Conservation (phyloP, 2,329 filamentous ascomycete genomes). For the Fusarium abutilonis region DNA sequence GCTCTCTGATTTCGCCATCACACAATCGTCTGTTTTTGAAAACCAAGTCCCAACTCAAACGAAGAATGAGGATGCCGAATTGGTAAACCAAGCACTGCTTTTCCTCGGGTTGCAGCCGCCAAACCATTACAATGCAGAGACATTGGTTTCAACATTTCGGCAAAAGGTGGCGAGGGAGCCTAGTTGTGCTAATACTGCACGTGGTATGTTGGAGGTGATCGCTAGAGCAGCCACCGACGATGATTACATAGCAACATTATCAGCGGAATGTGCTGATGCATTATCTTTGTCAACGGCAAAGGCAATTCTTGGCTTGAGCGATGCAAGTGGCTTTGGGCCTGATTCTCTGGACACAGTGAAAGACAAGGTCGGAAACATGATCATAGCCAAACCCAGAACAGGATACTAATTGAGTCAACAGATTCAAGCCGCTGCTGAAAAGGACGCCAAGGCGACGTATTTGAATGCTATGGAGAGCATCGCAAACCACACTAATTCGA, state of each 20-base stretch:
- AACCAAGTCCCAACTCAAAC: constrained; percentile 47
- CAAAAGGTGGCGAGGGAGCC: constrained; percentile 49
- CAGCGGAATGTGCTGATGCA: constrained; percentile 50
- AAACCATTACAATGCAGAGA: constrained; percentile 50
- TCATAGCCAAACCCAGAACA: background rate
- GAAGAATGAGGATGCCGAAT: constrained; percentile 46
- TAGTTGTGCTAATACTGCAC: constrained; percentile 46
- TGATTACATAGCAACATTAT: constrained; percentile 47
- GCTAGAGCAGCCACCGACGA: constrained; percentile 50
- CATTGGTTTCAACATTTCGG: constrained; percentile 51
- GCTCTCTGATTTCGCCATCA: constrained; percentile 52
- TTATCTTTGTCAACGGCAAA: constrained; percentile 51
- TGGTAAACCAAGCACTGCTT: constrained; percentile 48
- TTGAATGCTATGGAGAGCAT: constrained; percentile 51
- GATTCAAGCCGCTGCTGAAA: constrained; percentile 43
- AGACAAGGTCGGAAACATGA: constrained; percentile 42
- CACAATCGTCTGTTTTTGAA: constrained; percentile 54
- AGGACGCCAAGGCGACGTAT: constrained; percentile 47
- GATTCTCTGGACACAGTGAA: constrained; percentile 43
- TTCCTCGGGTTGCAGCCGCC: constrained; percentile 51
- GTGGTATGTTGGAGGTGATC: constrained; percentile 50
- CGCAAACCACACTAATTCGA: constrained; percentile 47
- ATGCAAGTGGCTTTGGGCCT: constrained; percentile 39
- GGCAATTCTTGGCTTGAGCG: constrained; percentile 46
- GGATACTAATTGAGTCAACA: constrained; percentile 32